Base-by-base conservation (phyloP, 176 grass and related monocot species). In the Zizania latifolia region DNA sequence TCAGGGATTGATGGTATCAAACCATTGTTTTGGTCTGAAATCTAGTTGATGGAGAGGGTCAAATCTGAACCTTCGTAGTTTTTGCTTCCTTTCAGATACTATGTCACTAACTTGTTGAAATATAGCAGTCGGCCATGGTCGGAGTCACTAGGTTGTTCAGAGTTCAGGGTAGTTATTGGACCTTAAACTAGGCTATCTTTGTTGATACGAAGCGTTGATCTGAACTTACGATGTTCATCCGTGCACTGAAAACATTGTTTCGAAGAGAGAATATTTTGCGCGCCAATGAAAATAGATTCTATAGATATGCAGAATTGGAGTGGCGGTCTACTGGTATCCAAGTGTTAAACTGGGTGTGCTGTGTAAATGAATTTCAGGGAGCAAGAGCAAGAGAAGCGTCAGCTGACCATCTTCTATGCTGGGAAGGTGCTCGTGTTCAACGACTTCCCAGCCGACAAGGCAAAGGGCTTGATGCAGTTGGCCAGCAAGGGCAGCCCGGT, bases 381-480 rank as follows among this genome's bases (percentile, higher is more conserved):
- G 58, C 35, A 67, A 77, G 87, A 76, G 76, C 71, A 59, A 80
- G 91, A 89, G 15, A 90, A 65, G 64, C 64, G 51, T 4, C 96
- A 94, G 69, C 83, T 99, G 41, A 95, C 96, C 31, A 99, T 99
- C 53, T 95, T 95, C 83, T 99, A 99, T 2, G 86, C 53, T 68
- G 96, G 92, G 29, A 95, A 94, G 87, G 87, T 99, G 77, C 29
- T 99, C 5, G 92, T 99, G 65, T 99, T 99, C 58, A 72, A 99
- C 62, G 87, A 95, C 78, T 99, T 99, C 82, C 96, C 96, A 0
- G 87, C 92, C 9, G 89, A 94, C 78, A 99, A 95, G 83, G 96
- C 92, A 21, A 86, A 95, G 67, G 87, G 93, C 68, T 82, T 99
- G 72, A 86, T 99, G 86, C 92, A 82, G 82, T 70, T 99, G 17